Evolutionary conservation across 1,284 basidiomycete genomes (phyloP).

Genomic region (Schizopora paradoxa): DNA sequence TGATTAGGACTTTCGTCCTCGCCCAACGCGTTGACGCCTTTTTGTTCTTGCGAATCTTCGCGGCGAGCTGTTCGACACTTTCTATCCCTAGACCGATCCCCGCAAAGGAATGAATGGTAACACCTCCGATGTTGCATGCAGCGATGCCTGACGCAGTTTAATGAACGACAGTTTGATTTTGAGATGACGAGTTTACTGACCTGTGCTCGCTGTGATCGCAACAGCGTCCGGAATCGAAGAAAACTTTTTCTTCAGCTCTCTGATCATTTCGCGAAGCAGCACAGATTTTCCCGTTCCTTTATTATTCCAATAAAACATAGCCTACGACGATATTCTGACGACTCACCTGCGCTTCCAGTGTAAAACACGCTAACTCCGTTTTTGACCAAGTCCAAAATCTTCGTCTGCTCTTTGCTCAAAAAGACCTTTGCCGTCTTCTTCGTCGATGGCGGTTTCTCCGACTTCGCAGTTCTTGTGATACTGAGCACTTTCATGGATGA

Average conservation of each 20-base stretch:
- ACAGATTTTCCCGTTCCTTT: slow-evolving; percentile 94
- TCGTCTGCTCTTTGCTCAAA: slow-evolving; percentile 79
- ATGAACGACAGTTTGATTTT: not conserved
- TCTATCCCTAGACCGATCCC: slow-evolving; percentile 85
- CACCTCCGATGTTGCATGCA: slow-evolving; percentile 90
- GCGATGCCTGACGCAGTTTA: slow-evolving; percentile 64
- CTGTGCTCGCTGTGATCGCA: slow-evolving; percentile 54
- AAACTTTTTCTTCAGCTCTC: slow-evolving; percentile 39
- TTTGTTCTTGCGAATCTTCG: slow-evolving; percentile 68
- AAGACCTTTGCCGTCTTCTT: slow-evolving; percentile 42
- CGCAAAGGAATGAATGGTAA: slow-evolving; percentile 90
- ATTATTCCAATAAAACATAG: slow-evolving; percentile 9
- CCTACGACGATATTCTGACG: slow-evolving; percentile 6
- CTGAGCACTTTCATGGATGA: slow-evolving; percentile 15
- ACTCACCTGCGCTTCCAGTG: slow-evolving; percentile 91
- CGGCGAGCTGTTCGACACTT: slow-evolving; percentile 53
- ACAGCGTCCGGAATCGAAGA: slow-evolving; percentile 40
- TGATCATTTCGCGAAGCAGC: slow-evolving; percentile 86
- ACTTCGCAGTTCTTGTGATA: slow-evolving; percentile 3
- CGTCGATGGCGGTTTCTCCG: slow-evolving; percentile 18
- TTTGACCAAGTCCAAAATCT: slow-evolving; percentile 74
- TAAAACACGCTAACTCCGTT: slow-evolving; percentile 85
- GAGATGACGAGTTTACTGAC: slow-evolving; percentile 5
- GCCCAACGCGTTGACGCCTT: slow-evolving; percentile 68
- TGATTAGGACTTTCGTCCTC: slow-evolving; percentile 76